Base-by-base conservation (phyloP, 1,139 yeast species). In the Blastobotrys proliferans region DNA sequence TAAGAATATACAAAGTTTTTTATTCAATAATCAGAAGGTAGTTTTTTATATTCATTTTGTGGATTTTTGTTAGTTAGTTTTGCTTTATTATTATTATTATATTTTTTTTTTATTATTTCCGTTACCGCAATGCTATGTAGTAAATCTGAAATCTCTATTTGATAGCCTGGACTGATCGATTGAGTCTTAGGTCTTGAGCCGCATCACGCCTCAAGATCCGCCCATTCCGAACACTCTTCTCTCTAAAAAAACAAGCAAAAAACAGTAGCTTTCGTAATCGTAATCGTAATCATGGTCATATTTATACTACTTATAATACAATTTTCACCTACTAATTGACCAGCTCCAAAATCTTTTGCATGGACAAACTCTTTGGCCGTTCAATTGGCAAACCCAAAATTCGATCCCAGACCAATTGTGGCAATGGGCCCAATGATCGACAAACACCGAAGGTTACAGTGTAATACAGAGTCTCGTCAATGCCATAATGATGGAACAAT, bases 401-500 rank as follows among this genome's bases (percentile, higher is more conserved):
- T 68, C 98, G 79, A 76, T 90, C 97, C 72, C 90, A 82, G 68
- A 90, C 87, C 72, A 90, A 78, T 75, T 90, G 97, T 54, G 97
- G 95, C 67, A 90, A 78, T 54, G 92, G 97, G 75, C 98, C 98
- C 55, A 92, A 80, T 47, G 97, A 95, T 75, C 98, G 84, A 53
- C 97, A 81, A 55, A 92, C 97, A 78, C 97, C 98, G 69, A 92
- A 92, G 66, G 90, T 78, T 44, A 92, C 98, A 45, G 98, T 92
- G 81, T 92, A 92, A 85, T 87, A 92, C 45, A 94, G 81, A 61
- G 88, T 85, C 75, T 92, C 95, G 51, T 85, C 84, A 70, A 92
- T 79, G 56, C 97, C 97, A 75, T 90, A 92, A 80, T 92, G 88
- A 73, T 90, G 95, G 74, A 92, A 81, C 61, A 92, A 74, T 6